phyloP scores from a whole-genome alignment of 1,284 basidiomycete species.

The Trametes sp. region DNA sequence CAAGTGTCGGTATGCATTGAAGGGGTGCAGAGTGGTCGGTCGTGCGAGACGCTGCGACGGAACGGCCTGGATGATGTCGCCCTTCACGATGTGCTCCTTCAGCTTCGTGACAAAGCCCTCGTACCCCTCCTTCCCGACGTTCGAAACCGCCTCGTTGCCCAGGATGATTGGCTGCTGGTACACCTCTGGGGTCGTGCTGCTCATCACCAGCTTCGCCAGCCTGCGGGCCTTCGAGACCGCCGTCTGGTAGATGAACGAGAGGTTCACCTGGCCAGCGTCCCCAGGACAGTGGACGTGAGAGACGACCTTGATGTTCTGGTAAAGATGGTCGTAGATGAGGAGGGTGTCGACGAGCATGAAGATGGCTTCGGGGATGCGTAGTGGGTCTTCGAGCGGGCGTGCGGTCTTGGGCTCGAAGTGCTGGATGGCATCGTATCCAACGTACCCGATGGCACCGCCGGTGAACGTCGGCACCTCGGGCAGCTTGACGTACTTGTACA shows the following conservation, averaged over 20 bases:
- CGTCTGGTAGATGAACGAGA: conserved; percentile 84
- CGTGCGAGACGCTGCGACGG: conserved; percentile 92
- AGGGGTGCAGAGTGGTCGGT: conserved; percentile 91
- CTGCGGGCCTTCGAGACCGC: conserved; percentile 82
- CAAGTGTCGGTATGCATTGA: conserved; percentile 95
- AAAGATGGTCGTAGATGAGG: conserved; percentile 97
- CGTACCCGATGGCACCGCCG: conserved; percentile 97
- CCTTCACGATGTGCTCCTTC: conserved; percentile 94
- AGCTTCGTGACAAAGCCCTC: conserved; percentile 91
- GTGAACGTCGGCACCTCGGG: conserved; percentile 95
- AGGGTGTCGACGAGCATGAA: conserved; percentile 98
- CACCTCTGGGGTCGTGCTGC: conserved; percentile 69
- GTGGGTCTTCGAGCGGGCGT: conserved; percentile 73
- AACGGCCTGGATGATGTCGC: conserved; percentile 99
- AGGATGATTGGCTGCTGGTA: conserved; percentile 73
- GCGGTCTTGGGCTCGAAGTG: conserved; percentile 97
- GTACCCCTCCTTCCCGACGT: conserved; percentile 95
- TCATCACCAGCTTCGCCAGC: conserved; percentile 73
- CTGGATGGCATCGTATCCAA: conserved; percentile 95
- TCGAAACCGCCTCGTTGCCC: conserved; percentile 80
- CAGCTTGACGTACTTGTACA: conserved; percentile 91
- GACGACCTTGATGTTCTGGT: conserved; percentile 93
- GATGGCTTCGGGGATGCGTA: conserved; percentile 92
- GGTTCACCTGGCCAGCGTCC: conserved; percentile 64
- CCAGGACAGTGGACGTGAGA: conserved; percentile 92